Base-by-base conservation (phyloP, 495 filamentous ascomycete species). In the Xylaria flabelliformis region DNA sequence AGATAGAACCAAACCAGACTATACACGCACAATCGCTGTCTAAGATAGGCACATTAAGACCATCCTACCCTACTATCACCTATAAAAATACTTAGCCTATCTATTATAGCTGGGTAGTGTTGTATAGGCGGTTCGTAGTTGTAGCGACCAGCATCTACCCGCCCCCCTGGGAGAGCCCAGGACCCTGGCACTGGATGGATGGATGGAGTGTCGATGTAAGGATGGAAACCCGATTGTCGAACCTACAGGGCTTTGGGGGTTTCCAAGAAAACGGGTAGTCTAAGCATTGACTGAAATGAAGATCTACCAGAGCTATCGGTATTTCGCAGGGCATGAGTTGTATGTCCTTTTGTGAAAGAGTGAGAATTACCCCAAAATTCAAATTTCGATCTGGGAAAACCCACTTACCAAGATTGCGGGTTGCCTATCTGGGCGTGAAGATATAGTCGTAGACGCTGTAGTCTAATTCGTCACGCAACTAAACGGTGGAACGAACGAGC, bases 251-350 rank as follows among this genome's bases (percentile, higher is more conserved):
- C 58, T 39, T 36, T 19, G 17, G 44, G 19, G 0, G 10, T 39
- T 39, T 58, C 34, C 9, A 8, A 21, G n/a, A 12, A 19, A 61
- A 39, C 58, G 26, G 56, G 34, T 42, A 70, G 46, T 44, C 56
- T 21, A 61, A 36, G 9, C 19, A 19, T 39, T 44, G 34, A n/a
- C 34, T 61, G 53, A 72, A 77, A 79, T 79, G 77, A 77, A 61
- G 77, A 79, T 79, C 77, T 61, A 77, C 75, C 73, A 73, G 71
- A 65, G 77, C 77, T 79, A 77, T 77, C 77, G 77, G 75, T 71
- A 74, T 72, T 73, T 73, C 74, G 77, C 75, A n/a, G n/a, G n/a
- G n/a, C n/a, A 39, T 26, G 61, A 2, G 58, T 29, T n/a, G 12
- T 13, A 39, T 26, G 29, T 48, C 29, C 29, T 66, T 51, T 39